These are phyloP conservation scores for Limnanthes douglasii DNA, from an alignment of 345 rosid genomes.

Conservation along the genomic window DNA sequence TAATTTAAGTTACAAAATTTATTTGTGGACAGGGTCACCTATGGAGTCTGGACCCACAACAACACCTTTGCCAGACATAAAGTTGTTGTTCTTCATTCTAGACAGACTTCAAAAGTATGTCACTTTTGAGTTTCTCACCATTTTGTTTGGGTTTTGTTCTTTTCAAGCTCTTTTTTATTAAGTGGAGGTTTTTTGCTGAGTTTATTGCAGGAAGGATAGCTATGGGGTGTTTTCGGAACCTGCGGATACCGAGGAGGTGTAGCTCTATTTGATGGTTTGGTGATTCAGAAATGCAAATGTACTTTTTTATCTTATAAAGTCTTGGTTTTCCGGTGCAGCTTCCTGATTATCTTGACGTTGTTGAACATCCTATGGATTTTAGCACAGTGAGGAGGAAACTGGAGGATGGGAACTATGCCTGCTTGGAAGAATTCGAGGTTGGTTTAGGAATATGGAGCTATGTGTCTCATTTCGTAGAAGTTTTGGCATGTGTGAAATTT, in stretches of 20 bases:
- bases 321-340: too few species aligned
- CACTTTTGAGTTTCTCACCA: too few species aligned
- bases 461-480: too few species aligned
- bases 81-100: slow-evolving; percentile 95
- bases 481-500: too few species aligned
- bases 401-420: slow-evolving; percentile 31
- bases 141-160: too few species aligned
- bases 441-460: too few species aligned
- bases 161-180: too few species aligned
- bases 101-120: slow-evolving; percentile 97
- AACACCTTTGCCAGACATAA: slow-evolving; percentile 95
- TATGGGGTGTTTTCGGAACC: slow-evolving; percentile 94
- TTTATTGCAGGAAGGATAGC: slow-evolving; percentile 71
- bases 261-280: too few species aligned
- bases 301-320: too few species aligned
- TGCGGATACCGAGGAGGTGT: slow-evolving; percentile 83
- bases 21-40: slow-evolving; percentile 63
- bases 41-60: slow-evolving; percentile 92
- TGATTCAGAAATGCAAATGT: too few species aligned
- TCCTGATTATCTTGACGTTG: slow-evolving; percentile 72
- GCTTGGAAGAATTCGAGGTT: slow-evolving; percentile 85
- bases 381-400: slow-evolving; percentile 56
- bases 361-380: slow-evolving; percentile 85
- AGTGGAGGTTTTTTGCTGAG: too few species aligned
- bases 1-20: slow-evolving; percentile 16